Conservation (phyloP, 306 rosid species). For the Trifolium fragiferum region DNA sequence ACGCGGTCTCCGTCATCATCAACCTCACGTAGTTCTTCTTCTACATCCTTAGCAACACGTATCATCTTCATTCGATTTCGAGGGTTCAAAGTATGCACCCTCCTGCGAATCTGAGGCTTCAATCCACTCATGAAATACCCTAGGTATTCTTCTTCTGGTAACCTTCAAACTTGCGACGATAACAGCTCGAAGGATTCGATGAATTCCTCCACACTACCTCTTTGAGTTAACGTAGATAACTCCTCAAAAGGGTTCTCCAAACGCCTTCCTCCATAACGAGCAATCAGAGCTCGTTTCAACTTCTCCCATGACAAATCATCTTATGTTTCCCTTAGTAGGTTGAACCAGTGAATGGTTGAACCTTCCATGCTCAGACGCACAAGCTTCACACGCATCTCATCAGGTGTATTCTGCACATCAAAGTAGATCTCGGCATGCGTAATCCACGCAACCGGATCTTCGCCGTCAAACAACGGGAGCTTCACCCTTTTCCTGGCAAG, state of each 20-base stretch:
- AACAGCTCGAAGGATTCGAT: not conserved
- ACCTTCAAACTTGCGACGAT: not conserved
- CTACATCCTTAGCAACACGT: not conserved
- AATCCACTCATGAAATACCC: not conserved
- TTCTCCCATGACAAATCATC: no score
- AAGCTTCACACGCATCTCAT: no score
- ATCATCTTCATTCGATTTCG: not conserved
- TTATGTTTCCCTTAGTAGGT: no score
- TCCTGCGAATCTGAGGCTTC: not conserved
- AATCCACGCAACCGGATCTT: no score
- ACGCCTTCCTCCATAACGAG: not conserved
- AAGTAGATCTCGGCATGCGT: no score
- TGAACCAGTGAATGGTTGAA: no score
- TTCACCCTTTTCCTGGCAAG: no score
- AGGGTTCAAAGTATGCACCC: not conserved
- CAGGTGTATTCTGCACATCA: no score
- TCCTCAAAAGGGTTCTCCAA: not conserved
- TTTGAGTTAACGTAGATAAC: not conserved
- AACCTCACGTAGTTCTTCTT: not conserved
- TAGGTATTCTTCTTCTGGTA: not conserved
- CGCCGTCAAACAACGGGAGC: no score
- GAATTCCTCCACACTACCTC: not conserved
- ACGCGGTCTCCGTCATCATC: not conserved
- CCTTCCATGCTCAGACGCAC: no score
- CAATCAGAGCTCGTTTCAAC: not conserved